Percentiles rank a stretch among this genome's conserved stretches.
Evolutionary conservation across 164 flowering plant genomes (phyloP).

Genomic region (Dillenia suffruticosa): DNA sequence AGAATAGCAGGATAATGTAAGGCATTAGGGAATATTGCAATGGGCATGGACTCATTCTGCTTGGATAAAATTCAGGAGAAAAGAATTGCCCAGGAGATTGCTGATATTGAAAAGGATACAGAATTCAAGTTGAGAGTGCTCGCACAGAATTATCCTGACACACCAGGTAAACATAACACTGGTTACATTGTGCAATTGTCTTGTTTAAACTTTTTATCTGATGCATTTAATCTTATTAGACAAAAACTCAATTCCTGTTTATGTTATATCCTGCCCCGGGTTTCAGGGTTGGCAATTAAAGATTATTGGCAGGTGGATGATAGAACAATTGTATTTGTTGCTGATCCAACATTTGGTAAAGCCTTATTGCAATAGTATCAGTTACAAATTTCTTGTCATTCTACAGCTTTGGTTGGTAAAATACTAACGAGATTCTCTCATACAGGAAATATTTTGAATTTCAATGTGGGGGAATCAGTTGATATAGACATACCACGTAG

Average conservation of each 20-base stretch:
- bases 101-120: constrained; percentile 72
- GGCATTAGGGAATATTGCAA: not conserved
- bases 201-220: no score
- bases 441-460: constrained; percentile 84
- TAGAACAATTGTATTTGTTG: constrained; percentile 90
- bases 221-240: no score
- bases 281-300: constrained; percentile 80
- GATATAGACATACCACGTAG: constrained; percentile 92
- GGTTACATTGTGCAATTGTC: no score
- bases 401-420: no score
- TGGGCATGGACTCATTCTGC: constrained; percentile 1
- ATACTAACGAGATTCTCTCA: not conserved
- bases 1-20: not conserved
- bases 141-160: constrained; percentile 97
- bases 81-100: constrained; percentile 69
- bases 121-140: constrained; percentile 89
- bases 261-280: constrained; percentile 1
- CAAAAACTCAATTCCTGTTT: no score
- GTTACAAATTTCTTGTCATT: not conserved
- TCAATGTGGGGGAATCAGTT: constrained; percentile 84
- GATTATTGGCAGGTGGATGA: constrained; percentile 98
- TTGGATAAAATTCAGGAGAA: constrained; percentile 50
- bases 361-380: not conserved
- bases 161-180: constrained; percentile 56
- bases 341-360: constrained; percentile 93